These are phyloP conservation scores for Mallotus nudiflorus DNA, from an alignment of 345 rosid species.

Conservation along the genomic window DNA sequence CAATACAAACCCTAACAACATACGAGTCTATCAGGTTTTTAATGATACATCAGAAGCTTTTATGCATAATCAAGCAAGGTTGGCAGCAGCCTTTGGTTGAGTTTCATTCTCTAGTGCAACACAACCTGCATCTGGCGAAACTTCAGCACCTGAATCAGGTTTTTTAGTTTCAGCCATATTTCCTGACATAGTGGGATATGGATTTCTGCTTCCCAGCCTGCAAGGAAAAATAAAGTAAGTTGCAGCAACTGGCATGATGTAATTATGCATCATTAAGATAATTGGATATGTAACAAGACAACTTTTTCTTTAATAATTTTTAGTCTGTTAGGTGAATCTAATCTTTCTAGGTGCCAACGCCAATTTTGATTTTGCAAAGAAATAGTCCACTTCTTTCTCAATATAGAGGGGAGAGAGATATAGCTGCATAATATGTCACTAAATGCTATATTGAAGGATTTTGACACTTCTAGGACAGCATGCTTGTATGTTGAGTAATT, in stretches of 20 bases:
- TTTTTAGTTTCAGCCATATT: constrained; percentile 39
- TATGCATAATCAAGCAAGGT: constrained; percentile 28
- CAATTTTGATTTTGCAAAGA: too few species aligned
- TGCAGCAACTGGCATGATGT: background rate
- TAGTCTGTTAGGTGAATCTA: too few species aligned
- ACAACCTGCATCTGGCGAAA: constrained; percentile 34
- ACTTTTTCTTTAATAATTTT: too few species aligned
- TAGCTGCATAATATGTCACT: too few species aligned
- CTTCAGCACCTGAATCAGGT: constrained; percentile 27
- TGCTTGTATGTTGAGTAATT: too few species aligned
- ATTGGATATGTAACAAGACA: background rate
- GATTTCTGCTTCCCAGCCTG: constrained; percentile 79
- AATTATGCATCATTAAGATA: background rate
- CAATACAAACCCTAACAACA: background rate
- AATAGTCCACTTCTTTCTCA: too few species aligned
- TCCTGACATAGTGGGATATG: constrained; percentile 48
- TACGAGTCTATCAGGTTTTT: background rate
- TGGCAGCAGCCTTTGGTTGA: constrained; percentile 28
- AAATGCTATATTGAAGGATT: too few species aligned
- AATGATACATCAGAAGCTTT: constrained; percentile 6
- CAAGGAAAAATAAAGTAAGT: background rate
- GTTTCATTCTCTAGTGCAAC: constrained; percentile 28
- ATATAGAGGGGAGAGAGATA: too few species aligned
- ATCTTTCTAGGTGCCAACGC: too few species aligned
- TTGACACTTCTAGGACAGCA: background rate